A percentile compares a stretch with the other conserved stretches of the same genome.
Conservation (phyloP, 2,329 filamentous ascomycete genomes). For the Fusarium sp. region DNA sequence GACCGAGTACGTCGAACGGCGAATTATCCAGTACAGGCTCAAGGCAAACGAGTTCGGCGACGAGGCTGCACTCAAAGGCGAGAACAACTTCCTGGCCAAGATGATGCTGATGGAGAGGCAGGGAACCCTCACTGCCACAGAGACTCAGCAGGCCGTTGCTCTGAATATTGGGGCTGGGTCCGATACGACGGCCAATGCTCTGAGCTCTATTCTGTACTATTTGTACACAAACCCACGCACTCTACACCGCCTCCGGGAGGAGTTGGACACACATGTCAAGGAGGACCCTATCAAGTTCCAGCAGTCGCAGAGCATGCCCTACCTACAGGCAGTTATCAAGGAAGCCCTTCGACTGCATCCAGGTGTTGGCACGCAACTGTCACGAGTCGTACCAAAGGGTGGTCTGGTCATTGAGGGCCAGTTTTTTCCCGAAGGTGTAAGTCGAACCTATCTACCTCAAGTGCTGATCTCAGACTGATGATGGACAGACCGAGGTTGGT, state of each 20-base stretch:
- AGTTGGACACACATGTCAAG: not conserved
- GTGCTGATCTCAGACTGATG: not conserved
- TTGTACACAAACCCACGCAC: not conserved
- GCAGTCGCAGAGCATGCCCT: not conserved
- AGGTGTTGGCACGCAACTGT: not conserved
- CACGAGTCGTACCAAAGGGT: not conserved
- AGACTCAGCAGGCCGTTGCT: not conserved
- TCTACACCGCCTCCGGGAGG: not conserved
- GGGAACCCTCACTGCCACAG: not conserved
- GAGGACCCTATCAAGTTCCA: not conserved
- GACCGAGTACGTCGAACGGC: too few relatives aligned
- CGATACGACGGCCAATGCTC: not conserved
- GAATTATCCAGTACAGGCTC: too few relatives aligned
- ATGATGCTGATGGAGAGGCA: not conserved
- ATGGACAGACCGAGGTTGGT: not conserved
- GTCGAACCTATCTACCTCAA: not conserved
- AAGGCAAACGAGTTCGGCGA: not conserved
- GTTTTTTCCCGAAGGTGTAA: not conserved
- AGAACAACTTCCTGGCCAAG: not conserved
- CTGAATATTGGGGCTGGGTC: not conserved
- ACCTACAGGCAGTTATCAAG: not conserved
- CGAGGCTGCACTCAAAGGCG: not conserved
- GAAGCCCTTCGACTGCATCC: not conserved
- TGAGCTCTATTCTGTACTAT: not conserved
- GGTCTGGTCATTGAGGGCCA: not conserved